Conservation (phyloP, 2,329 filamentous ascomycete genomes). For the Exophiala viscosa region DNA sequence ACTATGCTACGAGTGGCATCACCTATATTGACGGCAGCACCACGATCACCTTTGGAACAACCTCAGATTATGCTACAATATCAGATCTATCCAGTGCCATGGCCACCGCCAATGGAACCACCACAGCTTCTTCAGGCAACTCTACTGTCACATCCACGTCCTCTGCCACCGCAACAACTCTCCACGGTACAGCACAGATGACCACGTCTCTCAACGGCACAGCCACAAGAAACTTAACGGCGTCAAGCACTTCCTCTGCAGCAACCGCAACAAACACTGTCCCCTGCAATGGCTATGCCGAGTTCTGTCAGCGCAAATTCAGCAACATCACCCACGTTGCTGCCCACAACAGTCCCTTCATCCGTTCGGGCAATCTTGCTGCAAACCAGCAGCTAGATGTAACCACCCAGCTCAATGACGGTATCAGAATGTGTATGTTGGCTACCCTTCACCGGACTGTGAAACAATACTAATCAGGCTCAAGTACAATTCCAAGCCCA, state of each 20-base stretch:
- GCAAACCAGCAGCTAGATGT: slow-evolving; percentile 71
- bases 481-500: slow-evolving; percentile 60
- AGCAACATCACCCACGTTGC: slow-evolving; percentile 76
- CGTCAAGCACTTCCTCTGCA: slow-evolving; percentile 43
- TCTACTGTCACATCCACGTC: slow-evolving; percentile 37
- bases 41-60: slow-evolving; percentile 29
- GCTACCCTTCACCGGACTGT: neutral
- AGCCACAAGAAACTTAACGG: slow-evolving; percentile 44
- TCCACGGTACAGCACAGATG: slow-evolving; percentile 37
- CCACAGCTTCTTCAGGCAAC: slow-evolving; percentile 11
- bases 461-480: neutral
- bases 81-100: slow-evolving; percentile 23
- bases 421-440: slow-evolving; percentile 53
- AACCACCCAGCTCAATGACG: slow-evolving; percentile 70
- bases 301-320: slow-evolving; percentile 73
- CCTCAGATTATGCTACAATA: slow-evolving; percentile 27
- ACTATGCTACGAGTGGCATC: slow-evolving; percentile 31
- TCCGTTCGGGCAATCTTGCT: slow-evolving; percentile 64
- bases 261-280: slow-evolving; percentile 63
- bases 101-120: slow-evolving; percentile 21
- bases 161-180: slow-evolving; percentile 32
- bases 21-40: slow-evolving; percentile 27
- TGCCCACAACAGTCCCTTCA: slow-evolving; percentile 79
- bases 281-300: slow-evolving; percentile 73
- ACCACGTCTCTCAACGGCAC: slow-evolving; percentile 47